Evolutionary conservation across 345 rosid genomes (phyloP).

Genomic region (Linum usitatissimum): DNA sequence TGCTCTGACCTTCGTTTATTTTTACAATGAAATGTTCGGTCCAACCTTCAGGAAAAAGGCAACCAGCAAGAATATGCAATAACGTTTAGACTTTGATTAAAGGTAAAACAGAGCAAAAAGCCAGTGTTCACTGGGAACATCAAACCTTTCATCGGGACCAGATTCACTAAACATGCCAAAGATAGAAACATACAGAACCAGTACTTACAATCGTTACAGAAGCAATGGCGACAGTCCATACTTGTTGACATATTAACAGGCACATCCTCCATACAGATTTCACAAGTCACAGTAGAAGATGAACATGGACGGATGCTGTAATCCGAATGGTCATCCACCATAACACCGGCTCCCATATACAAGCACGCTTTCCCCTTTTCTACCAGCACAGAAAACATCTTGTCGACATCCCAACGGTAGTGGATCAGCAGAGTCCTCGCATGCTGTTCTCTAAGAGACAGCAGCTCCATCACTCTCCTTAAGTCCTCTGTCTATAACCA

Average conservation of each 20-base stretch:
- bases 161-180: background rate
- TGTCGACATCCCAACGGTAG: constrained; percentile 33
- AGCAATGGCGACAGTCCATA: constrained; percentile 37
- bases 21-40: constrained; percentile 30
- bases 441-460: constrained; percentile 29
- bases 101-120: background rate
- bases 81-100: background rate
- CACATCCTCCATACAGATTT: constrained; percentile 31
- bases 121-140: background rate
- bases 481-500: constrained; percentile 36
- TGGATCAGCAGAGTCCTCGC: constrained; percentile 30
- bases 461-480: constrained; percentile 38
- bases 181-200: background rate
- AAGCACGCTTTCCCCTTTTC: constrained; percentile 28
- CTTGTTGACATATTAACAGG: constrained; percentile 16
- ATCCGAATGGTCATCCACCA: constrained; percentile 9
- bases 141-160: background rate
- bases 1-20: constrained; percentile 38
- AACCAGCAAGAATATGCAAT: background rate
- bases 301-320: background rate
- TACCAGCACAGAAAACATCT: constrained; percentile 21
- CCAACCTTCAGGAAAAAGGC: constrained; percentile 25
- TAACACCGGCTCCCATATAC: constrained; percentile 24
- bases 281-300: constrained; percentile 14
- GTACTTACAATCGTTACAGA: constrained; percentile 36